Conservation (phyloP, 495 filamentous ascomycete species). For the Pseudevernia furfuracea region DNA sequence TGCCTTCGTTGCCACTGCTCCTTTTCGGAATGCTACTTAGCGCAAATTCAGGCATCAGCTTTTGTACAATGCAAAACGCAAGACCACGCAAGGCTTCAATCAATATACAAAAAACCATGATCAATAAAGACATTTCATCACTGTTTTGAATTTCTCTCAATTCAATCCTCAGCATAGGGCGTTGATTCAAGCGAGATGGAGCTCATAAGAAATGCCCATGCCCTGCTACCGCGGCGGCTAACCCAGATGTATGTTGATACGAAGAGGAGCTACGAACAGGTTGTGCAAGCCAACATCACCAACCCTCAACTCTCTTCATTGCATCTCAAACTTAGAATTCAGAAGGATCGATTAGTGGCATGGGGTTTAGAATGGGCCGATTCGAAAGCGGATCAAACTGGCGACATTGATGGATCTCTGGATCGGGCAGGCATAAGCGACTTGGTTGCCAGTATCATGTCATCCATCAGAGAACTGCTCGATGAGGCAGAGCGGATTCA, state of each 20-base stretch:
- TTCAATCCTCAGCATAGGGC: neutral
- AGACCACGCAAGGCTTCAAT: neutral
- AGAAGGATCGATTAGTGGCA: constrained; percentile 59
- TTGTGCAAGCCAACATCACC: constrained; percentile 50
- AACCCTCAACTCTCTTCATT: constrained; percentile 48
- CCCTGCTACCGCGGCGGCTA: constrained; percentile 58
- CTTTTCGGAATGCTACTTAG: constrained; percentile 2
- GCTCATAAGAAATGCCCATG: constrained; percentile 37
- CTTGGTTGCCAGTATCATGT: constrained; percentile 81
- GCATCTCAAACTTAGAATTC: constrained; percentile 50
- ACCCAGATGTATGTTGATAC: constrained; percentile 90
- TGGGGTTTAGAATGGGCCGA: constrained; percentile 94
- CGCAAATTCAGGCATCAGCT: constrained; percentile 23
- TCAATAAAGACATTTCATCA: neutral
- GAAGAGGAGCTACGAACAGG: constrained; percentile 75
- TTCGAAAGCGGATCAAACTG: constrained; percentile 53
- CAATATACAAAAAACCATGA: neutral
- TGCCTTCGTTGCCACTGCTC: constrained; percentile 18
- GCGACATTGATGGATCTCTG: constrained; percentile 77
- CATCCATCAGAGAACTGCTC: constrained; percentile 77
- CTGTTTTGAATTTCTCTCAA: neutral
- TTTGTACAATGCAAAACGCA: constrained; percentile 16
- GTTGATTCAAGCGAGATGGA: constrained; percentile 34
- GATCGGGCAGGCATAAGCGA: constrained; percentile 78
- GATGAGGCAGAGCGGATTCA: constrained; percentile 79